phyloP scores from a whole-genome alignment of 2,329 filamentous ascomycete genomes.

The Capronia epimyces region DNA sequence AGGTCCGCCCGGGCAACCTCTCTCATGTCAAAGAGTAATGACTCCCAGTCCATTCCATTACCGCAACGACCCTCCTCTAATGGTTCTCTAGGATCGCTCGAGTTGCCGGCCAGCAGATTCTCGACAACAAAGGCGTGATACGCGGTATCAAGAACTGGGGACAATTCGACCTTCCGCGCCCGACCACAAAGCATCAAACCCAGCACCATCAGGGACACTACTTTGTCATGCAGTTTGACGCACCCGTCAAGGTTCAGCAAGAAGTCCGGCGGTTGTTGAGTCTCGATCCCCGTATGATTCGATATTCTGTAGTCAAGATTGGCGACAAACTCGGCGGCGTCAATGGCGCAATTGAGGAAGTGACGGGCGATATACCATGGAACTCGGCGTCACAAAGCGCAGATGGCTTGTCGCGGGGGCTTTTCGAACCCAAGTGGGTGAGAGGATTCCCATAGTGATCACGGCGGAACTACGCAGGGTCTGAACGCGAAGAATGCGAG shows the following conservation, averaged over 20 bases:
- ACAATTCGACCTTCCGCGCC: conserved; percentile 76
- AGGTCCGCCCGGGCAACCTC: conserved; percentile 90
- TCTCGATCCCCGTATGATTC: conserved; percentile 85
- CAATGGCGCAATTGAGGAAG: conserved; percentile 56
- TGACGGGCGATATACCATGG: conserved; percentile 53
- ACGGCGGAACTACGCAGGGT: background rate
- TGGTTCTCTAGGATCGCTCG: conserved; percentile 17
- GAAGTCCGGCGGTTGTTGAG: conserved; percentile 68
- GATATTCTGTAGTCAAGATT: conserved; percentile 79
- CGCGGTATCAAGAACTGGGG: conserved; percentile 96
- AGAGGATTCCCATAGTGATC: background rate
- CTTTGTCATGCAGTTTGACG: conserved; percentile 96
- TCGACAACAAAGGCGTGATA: conserved; percentile 61
- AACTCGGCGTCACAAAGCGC: conserved; percentile 27
- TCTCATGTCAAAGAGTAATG: conserved; percentile 90
- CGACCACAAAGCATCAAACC: conserved; percentile 73
- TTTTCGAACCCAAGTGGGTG: background rate
- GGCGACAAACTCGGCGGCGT: conserved; percentile 62
- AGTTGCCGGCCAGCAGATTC: conserved; percentile 17
- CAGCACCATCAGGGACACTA: conserved; percentile 84
- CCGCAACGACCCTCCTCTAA: conserved; percentile 1
- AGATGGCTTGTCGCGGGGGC: background rate
- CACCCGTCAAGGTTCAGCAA: conserved; percentile 66
- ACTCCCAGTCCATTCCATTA: conserved; percentile 29
- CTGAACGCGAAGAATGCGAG: background rate